Evolutionary conservation across 2,329 filamentous ascomycete species (phyloP).

Genomic region (Apiospora hydei): DNA sequence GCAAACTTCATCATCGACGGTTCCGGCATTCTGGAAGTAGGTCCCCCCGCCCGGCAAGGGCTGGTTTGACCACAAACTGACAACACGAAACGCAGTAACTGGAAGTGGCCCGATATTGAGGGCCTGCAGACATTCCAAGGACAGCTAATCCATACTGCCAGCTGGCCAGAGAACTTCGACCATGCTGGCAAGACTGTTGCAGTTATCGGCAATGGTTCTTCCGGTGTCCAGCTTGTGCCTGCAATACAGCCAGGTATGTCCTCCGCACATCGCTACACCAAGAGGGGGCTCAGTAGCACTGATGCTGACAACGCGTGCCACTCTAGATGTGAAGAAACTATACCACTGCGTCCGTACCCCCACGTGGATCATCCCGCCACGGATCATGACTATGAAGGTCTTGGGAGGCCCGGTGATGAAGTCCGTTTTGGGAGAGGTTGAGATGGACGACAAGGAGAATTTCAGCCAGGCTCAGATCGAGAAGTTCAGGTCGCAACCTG

Average conservation of each 20-base stretch:
- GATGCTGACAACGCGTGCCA: not conserved
- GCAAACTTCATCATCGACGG: constrained; percentile 59
- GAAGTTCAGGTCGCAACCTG: constrained; percentile 54
- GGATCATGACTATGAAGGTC: constrained; percentile 46
- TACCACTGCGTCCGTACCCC: constrained; percentile 52
- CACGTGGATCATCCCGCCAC: constrained; percentile 50
- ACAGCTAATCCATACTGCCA: constrained; percentile 59
- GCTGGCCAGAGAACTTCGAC: constrained; percentile 59
- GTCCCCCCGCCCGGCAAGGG: not conserved
- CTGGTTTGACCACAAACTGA: constrained; percentile 23
- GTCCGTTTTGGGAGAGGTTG: constrained; percentile 45
- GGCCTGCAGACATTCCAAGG: constrained; percentile 56
- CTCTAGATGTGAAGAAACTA: constrained; percentile 47
- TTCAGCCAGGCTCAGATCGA: constrained; percentile 53
- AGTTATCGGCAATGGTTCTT: constrained; percentile 64
- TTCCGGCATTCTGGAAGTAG: constrained; percentile 59
- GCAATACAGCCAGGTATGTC: constrained; percentile 53
- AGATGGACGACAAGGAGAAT: constrained; percentile 52
- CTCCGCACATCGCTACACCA: not conserved
- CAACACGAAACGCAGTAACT: constrained; percentile 48
- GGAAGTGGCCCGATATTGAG: constrained; percentile 59
- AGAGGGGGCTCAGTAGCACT: not conserved
- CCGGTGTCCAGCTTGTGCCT: constrained; percentile 61
- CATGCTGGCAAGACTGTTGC: constrained; percentile 58
- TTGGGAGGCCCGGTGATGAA: constrained; percentile 46